These are phyloP conservation scores for Hibiscus mutabilis DNA, from an alignment of 345 rosid genomes.

Conservation along the genomic window DNA sequence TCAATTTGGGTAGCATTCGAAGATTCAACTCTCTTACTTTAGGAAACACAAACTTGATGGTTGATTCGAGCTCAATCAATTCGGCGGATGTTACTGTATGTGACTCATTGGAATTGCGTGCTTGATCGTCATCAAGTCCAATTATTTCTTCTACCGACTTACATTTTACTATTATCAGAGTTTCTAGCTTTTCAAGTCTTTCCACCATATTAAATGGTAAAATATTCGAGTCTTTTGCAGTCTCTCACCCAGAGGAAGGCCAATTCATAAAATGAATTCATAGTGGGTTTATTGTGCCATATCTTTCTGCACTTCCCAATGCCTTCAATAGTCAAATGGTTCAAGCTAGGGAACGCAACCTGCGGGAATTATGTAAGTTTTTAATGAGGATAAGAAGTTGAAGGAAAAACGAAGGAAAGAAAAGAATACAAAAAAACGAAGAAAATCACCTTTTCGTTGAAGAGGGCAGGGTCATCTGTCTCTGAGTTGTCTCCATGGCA, in stretches of 20 bases:
- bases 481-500: neutral
- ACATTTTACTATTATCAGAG: neutral
- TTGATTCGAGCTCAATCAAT: neutral
- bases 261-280: neutral
- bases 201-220: no score
- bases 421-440: neutral
- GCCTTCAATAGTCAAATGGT: neutral
- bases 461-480: neutral
- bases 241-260: neutral
- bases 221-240: neutral
- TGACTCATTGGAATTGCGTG: neutral
- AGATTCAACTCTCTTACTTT: neutral
- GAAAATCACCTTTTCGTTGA: neutral
- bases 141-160: neutral
- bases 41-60: neutral
- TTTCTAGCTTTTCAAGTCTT: neutral
- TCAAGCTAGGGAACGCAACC: neutral
- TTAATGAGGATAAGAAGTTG: neutral
- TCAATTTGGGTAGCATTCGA: neutral
- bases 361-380: neutral
- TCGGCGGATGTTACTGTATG: neutral
- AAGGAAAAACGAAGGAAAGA: neutral
- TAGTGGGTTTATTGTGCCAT: neutral
- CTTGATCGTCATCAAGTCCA: neutral
- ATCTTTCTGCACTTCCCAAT: neutral